Evolutionary conservation across 768 basidiomycete species (phyloP), one percentile per base, ranked within the genome.

Genomic region (Leccinellum rugosiceps): DNA sequence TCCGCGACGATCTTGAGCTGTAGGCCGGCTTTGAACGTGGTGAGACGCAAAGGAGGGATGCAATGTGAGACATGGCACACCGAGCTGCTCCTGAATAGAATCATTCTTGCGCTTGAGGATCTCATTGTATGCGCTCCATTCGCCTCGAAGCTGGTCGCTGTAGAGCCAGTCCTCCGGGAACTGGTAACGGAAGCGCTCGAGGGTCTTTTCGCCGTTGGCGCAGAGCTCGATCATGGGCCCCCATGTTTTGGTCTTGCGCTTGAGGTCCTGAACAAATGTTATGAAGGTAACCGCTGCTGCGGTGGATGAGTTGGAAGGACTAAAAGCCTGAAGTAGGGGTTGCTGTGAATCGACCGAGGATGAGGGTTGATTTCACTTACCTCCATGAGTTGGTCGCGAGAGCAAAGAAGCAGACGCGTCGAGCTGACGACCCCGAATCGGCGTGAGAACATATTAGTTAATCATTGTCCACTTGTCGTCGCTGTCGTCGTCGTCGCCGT

Each of bases 1-100:
- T 99, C 94, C 2, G 97, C 94, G n/a, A 96, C 92, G 71, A 99
- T 96, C 82, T 98, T 99, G 60, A 98, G 80, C 74, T 98, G 97
- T n/a, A 99, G 79, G 1, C 96, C 97, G 61, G 93, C 95, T 96
- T 58, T 4, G 4, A 61, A 41, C 41, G 4, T 32, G 4, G 47
- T 61, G 35, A 63, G 63, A 50, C 45, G 21, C 23, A 14, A 51
- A 19, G 11, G 47, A 15, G 11, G 13, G 30, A 11, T n/a, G 52
- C 26, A 53, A 46, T 21, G 60, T 10, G 50, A 21, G 45, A 43
- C n/a, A 28, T 70, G 6, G 7, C 83, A 57, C 72, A 95, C 95
- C 91, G 45, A 98, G 83, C 71, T 99, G 97, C 74, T 98, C 95
- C 76, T 98, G 94, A 66, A 99, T 99, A 26, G 93, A 92, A 69